Conservation (phyloP, 805 yeast genomes). For the Yamadazyma nakazawae region DNA sequence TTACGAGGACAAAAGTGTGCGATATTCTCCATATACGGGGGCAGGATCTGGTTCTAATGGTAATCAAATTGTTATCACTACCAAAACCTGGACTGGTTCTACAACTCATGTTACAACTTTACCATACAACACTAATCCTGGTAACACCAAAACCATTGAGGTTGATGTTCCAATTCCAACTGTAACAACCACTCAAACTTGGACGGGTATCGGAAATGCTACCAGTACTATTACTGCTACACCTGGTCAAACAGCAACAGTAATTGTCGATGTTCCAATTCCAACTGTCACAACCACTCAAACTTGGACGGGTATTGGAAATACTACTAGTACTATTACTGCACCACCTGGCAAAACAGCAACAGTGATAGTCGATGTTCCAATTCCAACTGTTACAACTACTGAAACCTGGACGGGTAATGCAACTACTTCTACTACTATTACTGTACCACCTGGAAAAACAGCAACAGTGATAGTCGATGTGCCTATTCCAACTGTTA, state of each 20-base stretch:
- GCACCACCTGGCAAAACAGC: slow-evolving; percentile 17
- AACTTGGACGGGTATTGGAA: slow-evolving; percentile 14
- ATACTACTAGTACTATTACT: slow-evolving; percentile 16
- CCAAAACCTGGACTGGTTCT: slow-evolving; percentile 20
- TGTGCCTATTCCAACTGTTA: slow-evolving; percentile 16
- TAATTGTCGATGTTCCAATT: slow-evolving; percentile 15
- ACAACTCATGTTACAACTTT: slow-evolving; percentile 19
- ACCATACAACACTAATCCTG: slow-evolving; percentile 12
- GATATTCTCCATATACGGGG: not conserved
- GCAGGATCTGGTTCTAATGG: slow-evolving; percentile 15
- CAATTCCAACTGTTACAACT: slow-evolving; percentile 16
- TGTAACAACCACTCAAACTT: slow-evolving; percentile 10
- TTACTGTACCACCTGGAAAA: slow-evolving; percentile 16
- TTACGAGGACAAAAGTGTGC: not conserved
- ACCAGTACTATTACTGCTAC: slow-evolving; percentile 17
- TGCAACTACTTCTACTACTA: slow-evolving; percentile 14
- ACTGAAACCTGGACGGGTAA: slow-evolving; percentile 15
- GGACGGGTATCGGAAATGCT: slow-evolving; percentile 14
- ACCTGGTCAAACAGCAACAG: slow-evolving; percentile 18
- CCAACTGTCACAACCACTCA: slow-evolving; percentile 15
- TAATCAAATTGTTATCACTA: slow-evolving; percentile 13
- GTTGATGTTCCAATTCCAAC: slow-evolving; percentile 22
- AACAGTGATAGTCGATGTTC: slow-evolving; percentile 17
- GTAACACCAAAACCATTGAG: slow-evolving; percentile 21
- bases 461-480: slow-evolving; percentile 18